Evolutionary conservation across 2,329 filamentous ascomycete species (phyloP), one percentile per base, ranked within the genome.

Genomic region (Colletotrichum godetiae): DNA sequence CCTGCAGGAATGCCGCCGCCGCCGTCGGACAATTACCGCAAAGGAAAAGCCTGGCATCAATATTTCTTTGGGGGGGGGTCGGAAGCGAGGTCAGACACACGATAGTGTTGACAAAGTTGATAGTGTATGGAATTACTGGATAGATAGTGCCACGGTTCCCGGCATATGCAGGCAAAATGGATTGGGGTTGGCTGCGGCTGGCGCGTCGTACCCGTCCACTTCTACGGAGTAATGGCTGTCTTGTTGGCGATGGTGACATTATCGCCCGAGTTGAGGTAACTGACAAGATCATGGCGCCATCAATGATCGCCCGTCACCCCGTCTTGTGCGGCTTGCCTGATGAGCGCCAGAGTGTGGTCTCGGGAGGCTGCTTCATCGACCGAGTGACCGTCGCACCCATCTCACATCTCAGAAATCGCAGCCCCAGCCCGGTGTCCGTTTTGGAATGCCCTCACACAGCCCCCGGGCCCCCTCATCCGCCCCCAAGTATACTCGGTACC

Each of bases 351-450:
- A n/a, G 19, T 19, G 55, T 33, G 24, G 22, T 57, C 49, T 72
- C 61, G 71, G 71, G 12, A 61, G 31, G 27, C 67, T 58, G 61
- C 71, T 62, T 71, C 67, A 73, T 73, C 71, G 67, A 24, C 31
- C 62, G 71, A 57, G 67, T 29, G 55, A 56, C 67, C 6, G 67
- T 72, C 37, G 27, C 57, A 72, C 49, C n/a, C 67, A 62, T 71
- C 67, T 56, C 67, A 70, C 56, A 52, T 53, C 69, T 62, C 58
- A 68, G 58, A 72, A 72, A 24, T 31, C 2, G 10, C 59, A 19
- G 37, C 24, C 42, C 24, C 42, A 49, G 42, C 42, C n/a, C 49
- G 31, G 67, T 24, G 67, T 58, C 56, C 63, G 59, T 68, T 57
- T 55, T 52, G 52, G 35, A 68, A 19, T 33, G 49, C 59, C 27